Conservation (phyloP, 2,329 filamentous ascomycete species). For the Alternaria solani region DNA sequence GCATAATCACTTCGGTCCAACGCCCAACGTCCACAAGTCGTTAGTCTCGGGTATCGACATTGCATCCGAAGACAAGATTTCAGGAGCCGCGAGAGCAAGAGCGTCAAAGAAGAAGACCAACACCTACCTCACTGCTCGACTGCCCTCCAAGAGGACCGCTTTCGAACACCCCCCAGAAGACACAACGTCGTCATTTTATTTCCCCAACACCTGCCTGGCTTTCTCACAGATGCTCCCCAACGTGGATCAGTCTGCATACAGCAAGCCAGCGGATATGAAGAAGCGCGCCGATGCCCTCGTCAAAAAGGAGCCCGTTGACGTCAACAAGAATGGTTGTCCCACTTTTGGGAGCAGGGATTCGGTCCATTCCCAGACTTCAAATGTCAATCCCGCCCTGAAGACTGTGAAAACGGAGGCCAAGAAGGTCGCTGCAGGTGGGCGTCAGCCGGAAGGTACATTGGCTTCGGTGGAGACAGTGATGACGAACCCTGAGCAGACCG, state of each 20-base stretch:
- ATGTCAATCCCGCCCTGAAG: not conserved
- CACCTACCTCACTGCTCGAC: not conserved
- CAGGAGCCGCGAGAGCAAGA: not conserved
- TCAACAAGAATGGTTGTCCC: not conserved
- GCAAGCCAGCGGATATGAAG: not conserved
- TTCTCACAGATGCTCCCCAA: no score
- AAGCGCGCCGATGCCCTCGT: not conserved
- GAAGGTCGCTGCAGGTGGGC: accelerated
- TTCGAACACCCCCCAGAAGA: no score
- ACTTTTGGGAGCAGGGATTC: not conserved
- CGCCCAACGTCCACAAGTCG: not conserved
- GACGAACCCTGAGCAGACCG: not conserved
- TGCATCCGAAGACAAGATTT: not conserved
- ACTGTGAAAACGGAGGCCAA: not conserved
- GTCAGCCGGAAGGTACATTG: not conserved
- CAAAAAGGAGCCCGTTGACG: not conserved
- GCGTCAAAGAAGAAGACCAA: not conserved
- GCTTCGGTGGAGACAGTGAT: not conserved
- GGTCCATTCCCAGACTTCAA: accelerated
- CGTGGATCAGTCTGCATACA: no score
- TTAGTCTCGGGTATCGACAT: not conserved
- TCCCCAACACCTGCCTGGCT: no score
- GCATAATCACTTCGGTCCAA: not conserved
- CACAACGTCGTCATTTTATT: no score
- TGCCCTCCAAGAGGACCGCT: no score